Percentiles rank a stretch among this genome's conserved stretches.
Evolutionary conservation across 1,284 basidiomycete species (phyloP).

Genomic region (Xerocomus nothofagi): DNA sequence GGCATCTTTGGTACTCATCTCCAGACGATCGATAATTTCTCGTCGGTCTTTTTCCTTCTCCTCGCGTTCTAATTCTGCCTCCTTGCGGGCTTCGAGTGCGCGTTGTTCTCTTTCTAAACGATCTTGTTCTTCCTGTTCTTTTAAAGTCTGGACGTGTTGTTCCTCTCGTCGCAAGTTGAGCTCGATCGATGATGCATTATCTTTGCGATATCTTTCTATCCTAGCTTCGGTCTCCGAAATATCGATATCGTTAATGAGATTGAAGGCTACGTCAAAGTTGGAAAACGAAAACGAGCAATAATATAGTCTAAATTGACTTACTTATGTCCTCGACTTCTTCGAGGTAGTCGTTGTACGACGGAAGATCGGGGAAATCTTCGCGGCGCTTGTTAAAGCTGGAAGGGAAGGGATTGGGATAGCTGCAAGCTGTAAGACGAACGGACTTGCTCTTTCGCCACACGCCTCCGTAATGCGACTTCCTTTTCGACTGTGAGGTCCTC

Average conservation of each 20-base stretch:
- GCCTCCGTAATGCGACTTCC: constrained; percentile 86
- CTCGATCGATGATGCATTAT: constrained; percentile 81
- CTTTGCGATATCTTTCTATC: constrained; percentile 75
- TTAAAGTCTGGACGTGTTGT: constrained; percentile 64
- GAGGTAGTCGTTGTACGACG: constrained; percentile 94
- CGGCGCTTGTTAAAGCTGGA: constrained; percentile 88
- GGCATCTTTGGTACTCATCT: constrained; percentile 71
- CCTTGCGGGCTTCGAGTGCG: constrained; percentile 64
- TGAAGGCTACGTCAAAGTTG: constrained; percentile 68
- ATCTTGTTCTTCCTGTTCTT: constrained; percentile 75
- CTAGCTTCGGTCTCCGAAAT: constrained; percentile 82
- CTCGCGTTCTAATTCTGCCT: constrained; percentile 73
- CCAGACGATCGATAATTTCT: constrained; percentile 79
- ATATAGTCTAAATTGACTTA: constrained; percentile 40
- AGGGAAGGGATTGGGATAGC: neutral
- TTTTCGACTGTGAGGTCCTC: constrained; percentile 97
- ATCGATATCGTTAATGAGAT: constrained; percentile 91
- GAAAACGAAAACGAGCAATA: constrained; percentile 5
- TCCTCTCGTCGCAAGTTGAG: constrained; percentile 78
- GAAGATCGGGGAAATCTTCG: constrained; percentile 85
- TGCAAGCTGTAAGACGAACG: neutral
- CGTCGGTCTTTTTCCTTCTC: constrained; percentile 73
- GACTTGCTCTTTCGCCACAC: constrained; percentile 79
- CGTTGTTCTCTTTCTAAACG: constrained; percentile 70
- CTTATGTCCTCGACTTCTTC: constrained; percentile 96